phyloP scores from a whole-genome alignment of 2,329 filamentous ascomycete species.

The Colletotrichum tabaci region DNA sequence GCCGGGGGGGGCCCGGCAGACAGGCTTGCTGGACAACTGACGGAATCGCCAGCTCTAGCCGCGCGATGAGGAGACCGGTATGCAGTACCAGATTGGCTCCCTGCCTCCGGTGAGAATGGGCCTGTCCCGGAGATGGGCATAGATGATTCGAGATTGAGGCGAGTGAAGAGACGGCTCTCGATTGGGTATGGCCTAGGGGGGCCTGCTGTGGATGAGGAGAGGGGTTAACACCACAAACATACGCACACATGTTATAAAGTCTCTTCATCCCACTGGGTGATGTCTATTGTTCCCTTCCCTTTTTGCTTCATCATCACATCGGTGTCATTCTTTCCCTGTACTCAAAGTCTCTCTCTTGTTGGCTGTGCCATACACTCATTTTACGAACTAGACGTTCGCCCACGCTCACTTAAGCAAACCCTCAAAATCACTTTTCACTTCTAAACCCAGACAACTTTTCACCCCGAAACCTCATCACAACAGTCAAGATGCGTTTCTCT shows the following conservation, averaged over 20 bases:
- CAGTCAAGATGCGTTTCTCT: slow-evolving; percentile 54
- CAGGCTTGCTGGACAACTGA: slow-evolving; percentile 17
- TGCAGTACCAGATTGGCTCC: slow-evolving; percentile 31
- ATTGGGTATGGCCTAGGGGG: background rate
- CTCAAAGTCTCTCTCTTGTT: slow-evolving; percentile 40
- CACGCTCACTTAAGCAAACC: slow-evolving; percentile 40
- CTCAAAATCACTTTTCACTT: slow-evolving; percentile 32
- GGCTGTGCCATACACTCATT: slow-evolving; percentile 42
- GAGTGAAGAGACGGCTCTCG: background rate
- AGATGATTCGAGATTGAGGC: slow-evolving; percentile 27
- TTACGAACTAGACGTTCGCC: slow-evolving; percentile 42
- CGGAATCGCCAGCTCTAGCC: slow-evolving; percentile 42
- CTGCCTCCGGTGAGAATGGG: slow-evolving; percentile 30
- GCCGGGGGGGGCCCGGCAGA: background rate
- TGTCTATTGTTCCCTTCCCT: background rate
- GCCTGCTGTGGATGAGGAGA: slow-evolving; percentile 4
- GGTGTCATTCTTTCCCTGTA: slow-evolving; percentile 41
- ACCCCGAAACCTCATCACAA: background rate
- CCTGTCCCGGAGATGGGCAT: slow-evolving; percentile 37
- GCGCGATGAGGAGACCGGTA: slow-evolving; percentile 30
- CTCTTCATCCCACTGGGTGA: slow-evolving; percentile 12
- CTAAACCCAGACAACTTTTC: slow-evolving; percentile 18
- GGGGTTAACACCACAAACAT: background rate
- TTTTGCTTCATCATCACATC: slow-evolving; percentile 35
- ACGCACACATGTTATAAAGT: slow-evolving; percentile 29